Conservation (phyloP, 2,329 filamentous ascomycete species). For the Colletotrichum spaethianum region DNA sequence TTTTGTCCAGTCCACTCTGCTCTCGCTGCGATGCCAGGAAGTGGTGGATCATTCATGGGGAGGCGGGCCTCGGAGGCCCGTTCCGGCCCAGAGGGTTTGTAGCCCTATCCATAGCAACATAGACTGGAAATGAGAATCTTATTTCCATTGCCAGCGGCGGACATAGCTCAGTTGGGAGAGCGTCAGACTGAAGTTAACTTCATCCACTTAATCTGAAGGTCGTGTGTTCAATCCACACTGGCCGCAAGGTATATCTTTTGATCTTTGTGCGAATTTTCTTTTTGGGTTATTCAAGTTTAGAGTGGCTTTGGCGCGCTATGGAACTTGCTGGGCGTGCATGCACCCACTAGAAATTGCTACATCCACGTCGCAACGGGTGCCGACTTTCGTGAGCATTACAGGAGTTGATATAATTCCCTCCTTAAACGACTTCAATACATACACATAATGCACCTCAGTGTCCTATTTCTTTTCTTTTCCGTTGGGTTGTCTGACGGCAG, state of each 20-base stretch:
- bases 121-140: fast-evolving
- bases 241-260: slow-evolving; percentile 27
- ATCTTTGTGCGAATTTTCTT: background rate
- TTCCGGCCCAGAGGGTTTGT: background rate
- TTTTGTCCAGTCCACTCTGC: no score
- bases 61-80: background rate
- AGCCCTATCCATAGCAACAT: background rate
- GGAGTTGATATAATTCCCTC: no score
- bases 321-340: background rate
- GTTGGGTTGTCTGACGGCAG: background rate
- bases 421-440: no score
- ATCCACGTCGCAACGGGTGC: no score
- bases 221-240: slow-evolving; percentile 41
- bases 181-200: slow-evolving; percentile 41
- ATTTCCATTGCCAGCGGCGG: slow-evolving; percentile 21
- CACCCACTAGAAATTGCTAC: background rate
- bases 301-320: background rate
- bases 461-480: background rate
- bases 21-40: background rate
- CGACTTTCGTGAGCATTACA: no score
- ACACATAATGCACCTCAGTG: no score
- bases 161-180: slow-evolving; percentile 42
- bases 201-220: slow-evolving; percentile 38
- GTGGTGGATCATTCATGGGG: background rate
- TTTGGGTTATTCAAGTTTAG: no score